A percentile compares a stretch with the other conserved stretches of the same genome.
Evolutionary conservation across 192 early-diverging fungal genomes (phyloP).

Genomic region (Entomortierella chlamydospora): DNA sequence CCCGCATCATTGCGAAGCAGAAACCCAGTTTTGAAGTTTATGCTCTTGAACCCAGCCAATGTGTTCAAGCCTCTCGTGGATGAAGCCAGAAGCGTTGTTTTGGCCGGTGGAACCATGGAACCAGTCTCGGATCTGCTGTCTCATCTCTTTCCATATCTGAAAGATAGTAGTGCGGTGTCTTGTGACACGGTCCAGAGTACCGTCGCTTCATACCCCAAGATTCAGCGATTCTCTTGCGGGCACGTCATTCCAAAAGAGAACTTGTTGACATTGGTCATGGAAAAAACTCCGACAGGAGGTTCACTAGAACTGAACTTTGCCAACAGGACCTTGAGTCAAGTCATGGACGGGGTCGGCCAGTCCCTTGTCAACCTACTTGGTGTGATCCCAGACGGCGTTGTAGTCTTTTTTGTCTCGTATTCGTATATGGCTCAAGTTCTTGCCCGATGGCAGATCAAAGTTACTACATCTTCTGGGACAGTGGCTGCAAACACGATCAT

Average conservation of each 20-base stretch:
- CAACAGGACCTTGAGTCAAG: slow-evolving; percentile 52
- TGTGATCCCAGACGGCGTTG: slow-evolving; percentile 85
- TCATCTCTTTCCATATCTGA: slow-evolving; percentile 49
- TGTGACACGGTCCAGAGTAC: not conserved
- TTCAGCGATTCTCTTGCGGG: slow-evolving; percentile 81
- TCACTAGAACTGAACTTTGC: slow-evolving; percentile 77
- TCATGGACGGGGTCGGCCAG: slow-evolving; percentile 79
- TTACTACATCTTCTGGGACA: not conserved
- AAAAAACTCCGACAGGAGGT: slow-evolving; percentile 71
- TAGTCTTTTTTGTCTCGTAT: slow-evolving; percentile 91
- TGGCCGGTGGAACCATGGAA: slow-evolving; percentile 95
- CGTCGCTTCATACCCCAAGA: slow-evolving; percentile 28
- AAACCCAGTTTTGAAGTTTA: slow-evolving; percentile 74
- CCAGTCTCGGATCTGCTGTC: slow-evolving; percentile 68
- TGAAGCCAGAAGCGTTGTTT: slow-evolving; percentile 83
- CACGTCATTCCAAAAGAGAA: slow-evolving; percentile 89
- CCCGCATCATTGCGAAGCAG: not conserved
- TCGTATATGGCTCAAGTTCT: slow-evolving; percentile 74
- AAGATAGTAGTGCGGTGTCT: not conserved
- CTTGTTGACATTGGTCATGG: slow-evolving; percentile 72
- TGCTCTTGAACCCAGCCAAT: slow-evolving; percentile 87
- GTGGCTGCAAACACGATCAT: slow-evolving; percentile 11
- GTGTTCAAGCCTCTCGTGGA: slow-evolving; percentile 80
- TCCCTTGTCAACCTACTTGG: slow-evolving; percentile 76
- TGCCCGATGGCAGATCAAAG: slow-evolving; percentile 61